Conservation (phyloP, 495 filamentous ascomycete genomes). For the Hypoxylon rickii region DNA sequence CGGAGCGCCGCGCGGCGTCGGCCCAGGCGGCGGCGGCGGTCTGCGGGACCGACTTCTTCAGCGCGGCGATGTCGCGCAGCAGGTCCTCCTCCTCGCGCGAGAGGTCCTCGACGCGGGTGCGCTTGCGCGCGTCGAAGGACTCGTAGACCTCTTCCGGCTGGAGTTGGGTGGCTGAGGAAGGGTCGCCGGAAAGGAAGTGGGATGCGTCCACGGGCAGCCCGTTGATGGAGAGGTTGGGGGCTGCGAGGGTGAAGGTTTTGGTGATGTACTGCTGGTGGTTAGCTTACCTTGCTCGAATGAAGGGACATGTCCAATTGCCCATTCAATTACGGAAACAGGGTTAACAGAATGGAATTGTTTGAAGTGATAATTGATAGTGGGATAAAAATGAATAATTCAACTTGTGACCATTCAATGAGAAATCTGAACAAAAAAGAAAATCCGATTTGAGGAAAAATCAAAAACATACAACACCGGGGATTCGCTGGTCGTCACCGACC, state of each 20-base stretch:
- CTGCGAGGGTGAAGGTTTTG: constrained; percentile 69
- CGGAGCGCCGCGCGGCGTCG: constrained; percentile 49
- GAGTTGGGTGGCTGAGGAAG: constrained; percentile 41
- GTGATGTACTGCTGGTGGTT: constrained; percentile 65
- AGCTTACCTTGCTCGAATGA: no score
- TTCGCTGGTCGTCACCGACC: constrained; percentile 56
- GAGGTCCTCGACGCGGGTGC: constrained; percentile 66
- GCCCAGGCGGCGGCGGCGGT: constrained; percentile 61
- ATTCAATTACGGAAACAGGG: no score
- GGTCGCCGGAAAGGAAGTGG: constrained; percentile 47
- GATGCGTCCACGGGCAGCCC: constrained; percentile 61
- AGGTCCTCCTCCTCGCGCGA: constrained; percentile 74
- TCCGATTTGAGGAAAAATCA: background rate
- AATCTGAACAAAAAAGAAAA: background rate
- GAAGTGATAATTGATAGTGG: no score
- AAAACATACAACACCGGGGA: constrained; percentile 50
- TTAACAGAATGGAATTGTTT: no score
- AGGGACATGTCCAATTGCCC: no score
- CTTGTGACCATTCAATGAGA: no score
- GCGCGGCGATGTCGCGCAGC: constrained; percentile 69
- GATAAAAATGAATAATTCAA: no score
- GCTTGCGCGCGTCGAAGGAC: constrained; percentile 72
- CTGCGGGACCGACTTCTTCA: constrained; percentile 70
- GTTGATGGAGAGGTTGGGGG: constrained; percentile 79
- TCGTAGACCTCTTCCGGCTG: constrained; percentile 68